A percentile compares a stretch with the other conserved stretches of the same genome.
Conservation (phyloP, 192 early-diverging fungal species). For the Lobosporangium transversale region DNA sequence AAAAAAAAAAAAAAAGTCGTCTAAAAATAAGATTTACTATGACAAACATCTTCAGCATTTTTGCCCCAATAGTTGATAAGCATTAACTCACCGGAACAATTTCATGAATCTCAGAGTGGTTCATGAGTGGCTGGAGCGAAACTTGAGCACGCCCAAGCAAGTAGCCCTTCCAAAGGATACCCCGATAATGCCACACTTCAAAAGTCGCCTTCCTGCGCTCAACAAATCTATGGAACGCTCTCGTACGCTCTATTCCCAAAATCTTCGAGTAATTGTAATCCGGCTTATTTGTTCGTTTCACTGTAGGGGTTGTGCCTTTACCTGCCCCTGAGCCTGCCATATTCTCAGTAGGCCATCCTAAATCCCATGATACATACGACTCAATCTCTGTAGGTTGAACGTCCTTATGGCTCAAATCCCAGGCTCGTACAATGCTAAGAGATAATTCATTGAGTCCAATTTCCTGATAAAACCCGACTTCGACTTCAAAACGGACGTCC, state of each 20-base stretch:
- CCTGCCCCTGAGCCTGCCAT: constrained; percentile 59
- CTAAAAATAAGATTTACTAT: no score
- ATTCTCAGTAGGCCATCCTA: constrained; percentile 78
- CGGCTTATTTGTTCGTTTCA: constrained; percentile 53
- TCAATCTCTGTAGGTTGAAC: constrained; percentile 68
- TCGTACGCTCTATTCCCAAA: constrained; percentile 68
- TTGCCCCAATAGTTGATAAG: neutral
- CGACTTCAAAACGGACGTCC: constrained; percentile 63
- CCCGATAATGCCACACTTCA: constrained; percentile 74
- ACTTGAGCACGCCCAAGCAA: constrained; percentile 69
- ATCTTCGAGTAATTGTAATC: constrained; percentile 65
- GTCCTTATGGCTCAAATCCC: constrained; percentile 63
- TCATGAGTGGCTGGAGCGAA: constrained; percentile 65
- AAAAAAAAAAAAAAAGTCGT: no score
- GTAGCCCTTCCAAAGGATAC: constrained; percentile 64
- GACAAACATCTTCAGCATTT: no score
- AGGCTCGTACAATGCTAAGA: constrained; percentile 65
- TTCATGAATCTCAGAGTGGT: constrained; percentile 72
- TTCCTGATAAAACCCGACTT: constrained; percentile 58
- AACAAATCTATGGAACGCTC: constrained; percentile 69
- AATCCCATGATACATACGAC: constrained; percentile 73
- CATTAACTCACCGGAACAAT: constrained; percentile 65
- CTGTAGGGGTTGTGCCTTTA: constrained; percentile 71
- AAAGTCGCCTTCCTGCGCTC: constrained; percentile 75
- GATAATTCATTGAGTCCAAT: constrained; percentile 75